Percentiles rank a stretch among this genome's conserved stretches.
Conservation (phyloP, 495 filamentous ascomycete species). For the Aspergillus asperescens region DNA sequence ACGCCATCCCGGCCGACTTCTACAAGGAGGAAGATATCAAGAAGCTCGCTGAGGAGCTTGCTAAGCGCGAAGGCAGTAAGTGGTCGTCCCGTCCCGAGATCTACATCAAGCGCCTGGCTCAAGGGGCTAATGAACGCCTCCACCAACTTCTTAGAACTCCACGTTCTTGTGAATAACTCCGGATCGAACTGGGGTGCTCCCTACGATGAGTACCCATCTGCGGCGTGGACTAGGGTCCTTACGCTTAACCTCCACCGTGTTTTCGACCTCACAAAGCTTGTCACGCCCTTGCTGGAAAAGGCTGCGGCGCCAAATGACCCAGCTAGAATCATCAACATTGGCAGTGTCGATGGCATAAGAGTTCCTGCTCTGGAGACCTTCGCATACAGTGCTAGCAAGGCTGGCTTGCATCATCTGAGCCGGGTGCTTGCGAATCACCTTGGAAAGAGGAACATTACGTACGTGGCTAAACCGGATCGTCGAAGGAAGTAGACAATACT, state of each 20-base stretch:
- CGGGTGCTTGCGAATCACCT: conserved; percentile 68
- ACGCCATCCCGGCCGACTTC: conserved; percentile 66
- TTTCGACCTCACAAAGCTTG: conserved; percentile 69
- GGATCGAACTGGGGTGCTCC: conserved; percentile 67
- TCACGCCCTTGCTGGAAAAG: conserved; percentile 66
- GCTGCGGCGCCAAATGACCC: conserved; percentile 45
- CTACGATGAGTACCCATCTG: conserved; percentile 61
- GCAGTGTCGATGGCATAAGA: conserved; percentile 63
- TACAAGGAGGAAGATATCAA: conserved; percentile 69
- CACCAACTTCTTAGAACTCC: conserved; percentile 47
- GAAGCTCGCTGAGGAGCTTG: conserved; percentile 57
- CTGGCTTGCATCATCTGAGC: conserved; percentile 65
- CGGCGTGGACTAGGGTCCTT: conserved; percentile 66
- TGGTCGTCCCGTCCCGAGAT: neutral
- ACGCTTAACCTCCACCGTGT: conserved; percentile 77
- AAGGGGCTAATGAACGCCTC: neutral
- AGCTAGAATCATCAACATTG: conserved; percentile 69
- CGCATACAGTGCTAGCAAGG: conserved; percentile 70
- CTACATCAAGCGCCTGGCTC: no score
- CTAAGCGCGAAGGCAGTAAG: conserved; percentile 55
- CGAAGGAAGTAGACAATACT: neutral
- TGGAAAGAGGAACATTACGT: conserved; percentile 65
- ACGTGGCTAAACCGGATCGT: conserved; percentile 13
- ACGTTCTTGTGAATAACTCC: conserved; percentile 77
- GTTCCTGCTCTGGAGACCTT: conserved; percentile 69